A percentile compares a stretch with the other conserved stretches of the same genome.
Conservation (phyloP, 495 filamentous ascomycete genomes). For the Sabuloglossum arenarium region DNA sequence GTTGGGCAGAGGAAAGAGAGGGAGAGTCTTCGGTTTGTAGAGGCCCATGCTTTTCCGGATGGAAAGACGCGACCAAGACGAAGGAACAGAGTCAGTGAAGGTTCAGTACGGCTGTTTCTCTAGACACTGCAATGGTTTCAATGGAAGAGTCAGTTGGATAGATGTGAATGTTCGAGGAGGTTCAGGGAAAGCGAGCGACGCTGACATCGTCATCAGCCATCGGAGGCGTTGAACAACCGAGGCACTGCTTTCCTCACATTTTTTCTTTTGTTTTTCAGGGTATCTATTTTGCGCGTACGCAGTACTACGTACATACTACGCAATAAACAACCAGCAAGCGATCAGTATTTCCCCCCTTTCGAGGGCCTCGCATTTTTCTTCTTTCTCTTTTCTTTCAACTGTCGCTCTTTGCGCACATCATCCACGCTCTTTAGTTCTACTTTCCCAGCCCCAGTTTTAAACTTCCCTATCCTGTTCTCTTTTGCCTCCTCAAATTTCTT, state of each 20-base stretch:
- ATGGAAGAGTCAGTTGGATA: too few species aligned
- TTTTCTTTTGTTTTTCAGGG: neutral
- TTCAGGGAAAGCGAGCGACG: neutral
- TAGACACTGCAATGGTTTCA: neutral
- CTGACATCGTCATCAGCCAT: neutral
- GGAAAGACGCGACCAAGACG: neutral
- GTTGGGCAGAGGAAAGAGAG: constrained; percentile 55
- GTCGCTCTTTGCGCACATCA: constrained; percentile 66
- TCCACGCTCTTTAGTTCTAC: constrained; percentile 62
- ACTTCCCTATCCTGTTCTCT: constrained; percentile 59
- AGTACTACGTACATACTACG: neutral
- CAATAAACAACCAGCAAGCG: neutral
- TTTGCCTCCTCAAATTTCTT: constrained; percentile 72
- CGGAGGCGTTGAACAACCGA: neutral
- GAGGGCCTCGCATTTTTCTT: constrained; percentile 83
- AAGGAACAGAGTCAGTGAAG: neutral
- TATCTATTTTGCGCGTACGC: too few species aligned
- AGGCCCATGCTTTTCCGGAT: neutral
- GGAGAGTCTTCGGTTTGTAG: constrained; percentile 27
- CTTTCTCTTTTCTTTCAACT: constrained; percentile 47
- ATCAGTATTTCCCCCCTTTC: constrained; percentile 30
- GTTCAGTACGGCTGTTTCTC: neutral
- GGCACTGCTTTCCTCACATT: too few species aligned
- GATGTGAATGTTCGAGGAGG: neutral
- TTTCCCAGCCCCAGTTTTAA: constrained; percentile 43